phyloP scores from a whole-genome alignment of 1,284 basidiomycete genomes.

The Naganishia liquefaciens region DNA sequence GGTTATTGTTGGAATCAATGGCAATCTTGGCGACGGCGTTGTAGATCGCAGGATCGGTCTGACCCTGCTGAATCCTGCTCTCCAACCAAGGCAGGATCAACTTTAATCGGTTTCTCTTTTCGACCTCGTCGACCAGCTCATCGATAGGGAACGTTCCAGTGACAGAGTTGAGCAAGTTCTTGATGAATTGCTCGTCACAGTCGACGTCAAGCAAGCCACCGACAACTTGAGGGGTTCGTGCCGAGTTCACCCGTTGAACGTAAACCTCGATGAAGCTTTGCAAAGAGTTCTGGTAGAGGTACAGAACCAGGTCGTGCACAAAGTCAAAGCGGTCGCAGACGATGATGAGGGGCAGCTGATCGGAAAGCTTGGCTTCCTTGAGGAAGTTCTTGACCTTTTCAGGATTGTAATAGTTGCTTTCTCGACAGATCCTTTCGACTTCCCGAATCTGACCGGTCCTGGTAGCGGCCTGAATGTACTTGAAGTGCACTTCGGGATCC shows the following conservation, averaged over 20 bases:
- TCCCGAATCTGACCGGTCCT: slow-evolving; percentile 98
- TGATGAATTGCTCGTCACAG: slow-evolving; percentile 95
- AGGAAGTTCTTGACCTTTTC: slow-evolving; percentile 99
- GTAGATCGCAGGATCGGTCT: slow-evolving; percentile 88
- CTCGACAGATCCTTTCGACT: slow-evolving; percentile 97
- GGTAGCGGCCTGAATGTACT: slow-evolving; percentile 99
- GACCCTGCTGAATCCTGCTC: slow-evolving; percentile 84
- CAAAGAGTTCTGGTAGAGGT: slow-evolving; percentile 97
- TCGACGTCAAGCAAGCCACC: slow-evolving; percentile 97
- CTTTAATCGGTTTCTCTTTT: slow-evolving; percentile 93
- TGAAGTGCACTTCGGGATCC: slow-evolving; percentile 98
- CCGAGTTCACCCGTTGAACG: slow-evolving; percentile 96
- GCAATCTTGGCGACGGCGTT: slow-evolving; percentile 98
- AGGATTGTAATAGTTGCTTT: slow-evolving; percentile 96
- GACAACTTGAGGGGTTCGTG: slow-evolving; percentile 96
- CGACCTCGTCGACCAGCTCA: slow-evolving; percentile 95
- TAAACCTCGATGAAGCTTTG: slow-evolving; percentile 99
- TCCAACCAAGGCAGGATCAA: slow-evolving; percentile 97
- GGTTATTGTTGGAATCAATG: slow-evolving; percentile 98
- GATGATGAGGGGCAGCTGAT: slow-evolving; percentile 98
- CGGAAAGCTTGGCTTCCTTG: slow-evolving; percentile 93
- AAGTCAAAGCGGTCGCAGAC: slow-evolving; percentile 99
- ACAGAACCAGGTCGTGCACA: slow-evolving; percentile 97
- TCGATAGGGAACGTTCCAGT: slow-evolving; percentile 97
- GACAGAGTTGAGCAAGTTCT: slow-evolving; percentile 87